A percentile compares a stretch with the other conserved stretches of the same genome.
These are phyloP conservation scores for Aspergillus felis DNA, from an alignment of 2,329 filamentous ascomycete species.

Conservation along the genomic window DNA sequence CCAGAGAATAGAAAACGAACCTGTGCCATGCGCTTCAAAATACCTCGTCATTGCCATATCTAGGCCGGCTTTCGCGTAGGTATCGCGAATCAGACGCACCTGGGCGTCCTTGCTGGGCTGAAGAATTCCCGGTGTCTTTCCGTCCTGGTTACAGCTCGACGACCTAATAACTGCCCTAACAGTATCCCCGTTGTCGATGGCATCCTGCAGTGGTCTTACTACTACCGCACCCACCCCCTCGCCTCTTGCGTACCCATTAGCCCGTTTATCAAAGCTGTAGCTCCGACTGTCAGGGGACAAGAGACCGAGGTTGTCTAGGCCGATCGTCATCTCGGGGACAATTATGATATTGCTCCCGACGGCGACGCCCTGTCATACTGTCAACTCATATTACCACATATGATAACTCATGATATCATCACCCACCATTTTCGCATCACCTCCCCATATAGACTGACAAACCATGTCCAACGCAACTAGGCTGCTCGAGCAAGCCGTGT, in stretches of 20 bases:
- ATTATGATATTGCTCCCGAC: slow-evolving; percentile 15
- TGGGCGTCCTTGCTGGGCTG: slow-evolving; percentile 17
- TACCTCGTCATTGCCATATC: slow-evolving; percentile 4
- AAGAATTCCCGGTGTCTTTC: slow-evolving; percentile 2
- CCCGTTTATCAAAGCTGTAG: slow-evolving; percentile 28
- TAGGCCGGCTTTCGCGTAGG: slow-evolving; percentile 9
- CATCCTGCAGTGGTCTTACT: slow-evolving; percentile 46
- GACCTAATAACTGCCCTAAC: slow-evolving; percentile 35
- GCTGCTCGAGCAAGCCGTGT: slow-evolving; percentile 26
- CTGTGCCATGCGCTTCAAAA: slow-evolving; percentile 11
- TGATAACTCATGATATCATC: not conserved
- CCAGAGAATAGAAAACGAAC: not conserved
- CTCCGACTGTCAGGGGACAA: slow-evolving; percentile 9
- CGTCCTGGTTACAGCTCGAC: slow-evolving; percentile 28
- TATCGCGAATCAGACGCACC: slow-evolving; percentile 26
- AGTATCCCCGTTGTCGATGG: slow-evolving; percentile 41
- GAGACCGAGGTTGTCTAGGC: slow-evolving; percentile 8
- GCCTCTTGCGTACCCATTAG: slow-evolving; percentile 47
- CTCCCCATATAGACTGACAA: slow-evolving; percentile 15
- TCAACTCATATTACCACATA: not conserved
- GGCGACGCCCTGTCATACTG: slow-evolving; percentile 5
- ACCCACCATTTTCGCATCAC: slow-evolving; percentile 14
- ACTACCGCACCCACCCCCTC: slow-evolving; percentile 49
- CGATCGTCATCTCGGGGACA: slow-evolving; percentile 8
- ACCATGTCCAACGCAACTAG: slow-evolving; percentile 22